These are phyloP conservation scores for Nakaseomyces delphensis DNA, from an alignment of 1,139 yeast species.

Conservation along the genomic window DNA sequence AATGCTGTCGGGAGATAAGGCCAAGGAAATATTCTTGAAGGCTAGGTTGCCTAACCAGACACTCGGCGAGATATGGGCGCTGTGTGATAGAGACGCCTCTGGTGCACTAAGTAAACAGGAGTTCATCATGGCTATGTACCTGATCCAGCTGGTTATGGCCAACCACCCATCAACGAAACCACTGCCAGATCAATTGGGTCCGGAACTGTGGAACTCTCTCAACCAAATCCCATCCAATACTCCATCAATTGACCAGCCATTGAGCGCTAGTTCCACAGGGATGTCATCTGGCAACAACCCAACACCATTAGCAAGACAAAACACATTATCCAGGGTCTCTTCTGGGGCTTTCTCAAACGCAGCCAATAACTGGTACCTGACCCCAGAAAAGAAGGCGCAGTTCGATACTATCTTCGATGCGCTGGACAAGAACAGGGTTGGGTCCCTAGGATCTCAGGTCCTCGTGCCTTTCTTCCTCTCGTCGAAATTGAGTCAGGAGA, in stretches of 20 bases:
- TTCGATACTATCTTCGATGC: conserved; percentile 72
- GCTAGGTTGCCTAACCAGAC: conserved; percentile 72
- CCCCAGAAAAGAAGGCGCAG: conserved; percentile 63
- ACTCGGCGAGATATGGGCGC: conserved; percentile 80
- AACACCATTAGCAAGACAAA: conserved; percentile 20
- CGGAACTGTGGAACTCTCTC: conserved; percentile 50
- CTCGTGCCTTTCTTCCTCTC: conserved; percentile 87
- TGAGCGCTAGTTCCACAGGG: conserved; percentile 31
- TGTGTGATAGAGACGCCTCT: conserved; percentile 66
- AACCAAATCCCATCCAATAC: conserved; percentile 62
- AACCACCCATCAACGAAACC: conserved; percentile 58
- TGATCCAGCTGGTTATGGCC: conserved; percentile 70
- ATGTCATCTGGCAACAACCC: conserved; percentile 14
- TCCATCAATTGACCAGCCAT: conserved; percentile 45
- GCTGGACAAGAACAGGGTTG: conserved; percentile 57
- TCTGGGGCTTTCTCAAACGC: conserved; percentile 43
- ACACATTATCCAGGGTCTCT: conserved; percentile 26
- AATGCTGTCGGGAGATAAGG: conserved; percentile 59
- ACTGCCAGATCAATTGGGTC: conserved; percentile 66
- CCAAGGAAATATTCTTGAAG: conserved; percentile 77
- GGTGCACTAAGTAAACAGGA: conserved; percentile 68
- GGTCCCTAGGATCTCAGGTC: conserved; percentile 63
- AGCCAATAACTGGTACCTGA: conserved; percentile 61
- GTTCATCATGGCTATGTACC: conserved; percentile 89
- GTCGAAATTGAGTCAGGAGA: conserved; percentile 77